Evolutionary conservation across 495 filamentous ascomycete genomes (phyloP).

Genomic region (Hypoxylon crocopeplum): DNA sequence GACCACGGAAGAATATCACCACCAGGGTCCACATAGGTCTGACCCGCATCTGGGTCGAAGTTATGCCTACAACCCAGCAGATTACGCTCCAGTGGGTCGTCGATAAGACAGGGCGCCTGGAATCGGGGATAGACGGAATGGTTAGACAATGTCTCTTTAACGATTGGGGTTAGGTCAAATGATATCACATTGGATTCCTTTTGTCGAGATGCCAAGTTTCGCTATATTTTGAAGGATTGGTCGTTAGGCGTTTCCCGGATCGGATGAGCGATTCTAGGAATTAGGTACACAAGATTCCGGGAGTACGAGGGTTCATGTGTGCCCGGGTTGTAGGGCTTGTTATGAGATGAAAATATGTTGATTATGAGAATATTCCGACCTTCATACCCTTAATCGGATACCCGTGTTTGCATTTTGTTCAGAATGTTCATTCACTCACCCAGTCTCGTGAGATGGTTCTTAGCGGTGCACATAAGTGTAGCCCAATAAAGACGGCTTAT

Average conservation of each 20-base stretch:
- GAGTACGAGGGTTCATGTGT: too few species aligned
- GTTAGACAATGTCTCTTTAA: conserved; percentile 1
- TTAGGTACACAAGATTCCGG: neutral
- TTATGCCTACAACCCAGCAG: conserved; percentile 52
- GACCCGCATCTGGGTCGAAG: conserved; percentile 34
- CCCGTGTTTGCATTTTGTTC: too few species aligned
- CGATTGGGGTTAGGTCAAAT: conserved; percentile 5
- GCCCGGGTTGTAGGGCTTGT: neutral
- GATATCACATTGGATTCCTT: conserved; percentile 10
- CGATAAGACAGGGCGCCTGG: too few species aligned
- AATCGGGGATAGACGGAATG: conserved; percentile 1
- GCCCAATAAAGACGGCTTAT: too few species aligned
- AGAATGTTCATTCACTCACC: too few species aligned
- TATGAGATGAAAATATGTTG: neutral
- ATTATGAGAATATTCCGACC: neutral
- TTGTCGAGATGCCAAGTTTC: neutral
- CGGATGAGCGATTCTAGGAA: conserved; percentile 7
- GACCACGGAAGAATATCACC: conserved; percentile 49
- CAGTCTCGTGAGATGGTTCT: too few species aligned
- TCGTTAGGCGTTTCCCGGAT: conserved; percentile 20
- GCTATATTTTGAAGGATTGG: neutral
- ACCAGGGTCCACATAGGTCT: conserved; percentile 24
- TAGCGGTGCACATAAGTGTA: too few species aligned
- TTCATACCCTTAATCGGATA: conserved; percentile 14
- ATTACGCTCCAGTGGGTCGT: conserved; percentile 45